phyloP scores from a whole-genome alignment of 441 rosid genomes.

The Gossypium trilobum region DNA sequence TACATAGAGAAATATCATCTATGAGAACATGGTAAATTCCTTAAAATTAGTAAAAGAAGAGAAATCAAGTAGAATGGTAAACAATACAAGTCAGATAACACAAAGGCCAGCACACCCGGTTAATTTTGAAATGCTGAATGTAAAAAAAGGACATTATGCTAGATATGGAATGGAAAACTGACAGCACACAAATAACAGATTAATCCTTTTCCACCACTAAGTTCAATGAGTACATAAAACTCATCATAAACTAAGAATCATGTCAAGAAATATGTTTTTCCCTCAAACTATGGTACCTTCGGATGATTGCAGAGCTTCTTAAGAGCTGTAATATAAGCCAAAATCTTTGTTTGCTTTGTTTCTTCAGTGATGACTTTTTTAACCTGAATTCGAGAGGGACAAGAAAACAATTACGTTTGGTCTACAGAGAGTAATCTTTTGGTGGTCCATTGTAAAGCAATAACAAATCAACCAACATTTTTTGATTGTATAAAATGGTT shows the following conservation, averaged over 20 bases:
- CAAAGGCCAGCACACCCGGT: neutral
- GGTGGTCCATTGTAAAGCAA: neutral
- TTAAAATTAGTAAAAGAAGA: neutral
- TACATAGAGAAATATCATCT: constrained; percentile 29
- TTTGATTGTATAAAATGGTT: constrained; percentile 90
- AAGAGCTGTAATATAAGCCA: constrained; percentile 96
- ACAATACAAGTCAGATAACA: neutral
- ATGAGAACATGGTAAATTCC: neutral
- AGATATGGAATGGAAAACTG: neutral
- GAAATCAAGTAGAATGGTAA: constrained; percentile 4
- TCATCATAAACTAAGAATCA: neutral
- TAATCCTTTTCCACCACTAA: neutral
- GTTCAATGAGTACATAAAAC: neutral
- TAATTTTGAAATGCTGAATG: neutral
- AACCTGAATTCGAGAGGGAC: constrained; percentile 44
- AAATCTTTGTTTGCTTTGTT: constrained; percentile 68
- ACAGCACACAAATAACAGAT: neutral
- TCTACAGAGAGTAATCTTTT: neutral
- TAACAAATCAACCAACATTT: constrained; percentile 49
- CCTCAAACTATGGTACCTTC: constrained; percentile 41
- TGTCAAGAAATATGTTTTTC: constrained; percentile 8
- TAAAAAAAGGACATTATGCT: neutral
- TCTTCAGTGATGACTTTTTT: constrained; percentile 73
- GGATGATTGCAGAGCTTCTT: constrained; percentile 99
- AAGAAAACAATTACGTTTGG: neutral